Base-by-base conservation (phyloP, 2,329 filamentous ascomycete genomes). In the Fusarium incarnatum region DNA sequence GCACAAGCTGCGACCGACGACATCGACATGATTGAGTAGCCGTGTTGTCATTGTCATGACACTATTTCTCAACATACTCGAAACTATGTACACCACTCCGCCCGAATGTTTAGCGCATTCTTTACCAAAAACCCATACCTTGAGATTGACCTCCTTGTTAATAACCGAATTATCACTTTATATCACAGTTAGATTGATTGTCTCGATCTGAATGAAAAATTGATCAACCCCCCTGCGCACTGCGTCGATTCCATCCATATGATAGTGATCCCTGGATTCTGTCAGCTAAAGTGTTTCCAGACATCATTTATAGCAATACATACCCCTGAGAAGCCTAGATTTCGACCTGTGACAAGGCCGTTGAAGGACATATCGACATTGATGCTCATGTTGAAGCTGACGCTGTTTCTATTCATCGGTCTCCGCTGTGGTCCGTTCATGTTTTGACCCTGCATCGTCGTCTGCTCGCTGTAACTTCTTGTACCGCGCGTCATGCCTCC, bases 21-120 rank as follows among this genome's bases (percentile, higher is more conserved):
- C 77, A 83, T 92, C 65, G 90, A 92, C 73, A 92, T 92, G 91
- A 91, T 92, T 76, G 88, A 90, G 81, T 90, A 80, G 65, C 34
- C 50, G 56, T 55, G 41, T 64, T 49, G 63, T 37, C 60, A 61
- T 54, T 60, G 28, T 57, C n/a, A 52, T 46, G 68, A 56, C 32
- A 37, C 40, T 42, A 40, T 30, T 53, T 50, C 60, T 53, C 44
- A 46, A 50, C 48, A 28, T 49, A 63, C 50, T 65, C 57, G 49
- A 30, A 64, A 66, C 65, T 66, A 75, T 67, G 72, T 73, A 73
- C 64, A 76, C 62, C 64, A 72, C 64, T 76, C 62, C 64, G 71
- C 67, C 64, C 70, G 65, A 76, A 62, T 75, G 71, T 61, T 77
- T 67, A 67, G 60, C 63, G 62, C 63, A 59, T 45, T 45, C 34